A percentile compares a stretch with the other conserved stretches of the same genome.
phyloP scores from a whole-genome alignment of 352 stramenopile genomes.

The Chloridella minuta region DNA sequence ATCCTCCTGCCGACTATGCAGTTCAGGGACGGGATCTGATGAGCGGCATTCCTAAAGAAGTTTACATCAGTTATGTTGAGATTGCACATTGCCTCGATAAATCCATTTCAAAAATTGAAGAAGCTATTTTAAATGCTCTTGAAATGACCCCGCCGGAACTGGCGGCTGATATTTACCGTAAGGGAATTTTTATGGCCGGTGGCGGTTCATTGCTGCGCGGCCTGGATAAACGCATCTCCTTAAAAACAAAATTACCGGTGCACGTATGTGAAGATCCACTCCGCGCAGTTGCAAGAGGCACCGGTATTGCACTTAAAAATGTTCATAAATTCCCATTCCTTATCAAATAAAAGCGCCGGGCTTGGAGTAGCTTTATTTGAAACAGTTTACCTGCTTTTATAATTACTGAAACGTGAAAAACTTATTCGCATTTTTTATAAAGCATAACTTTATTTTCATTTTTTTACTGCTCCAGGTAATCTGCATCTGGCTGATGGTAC shows the following conservation, averaged over 20 bases:
- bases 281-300: neutral
- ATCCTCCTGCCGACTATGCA: neutral
- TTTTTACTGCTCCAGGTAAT: neutral
- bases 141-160: neutral
- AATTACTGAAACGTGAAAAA: neutral
- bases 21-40: neutral
- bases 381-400: too few species aligned
- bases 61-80: neutral
- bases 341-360: too few species aligned
- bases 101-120: slow-evolving; percentile 5
- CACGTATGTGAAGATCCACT: neutral
- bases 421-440: neutral
- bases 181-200: neutral
- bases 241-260: neutral
- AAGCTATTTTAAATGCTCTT: neutral
- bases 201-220: neutral
- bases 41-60: neutral
- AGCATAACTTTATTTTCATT: slow-evolving; percentile 1
- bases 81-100: neutral
- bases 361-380: too few species aligned
- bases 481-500: neutral
- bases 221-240: neutral
- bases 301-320: neutral
- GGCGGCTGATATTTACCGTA: neutral
- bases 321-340: neutral